phyloP scores from a whole-genome alignment of 2,329 filamentous ascomycete species.

The Chaetomium sp. region DNA sequence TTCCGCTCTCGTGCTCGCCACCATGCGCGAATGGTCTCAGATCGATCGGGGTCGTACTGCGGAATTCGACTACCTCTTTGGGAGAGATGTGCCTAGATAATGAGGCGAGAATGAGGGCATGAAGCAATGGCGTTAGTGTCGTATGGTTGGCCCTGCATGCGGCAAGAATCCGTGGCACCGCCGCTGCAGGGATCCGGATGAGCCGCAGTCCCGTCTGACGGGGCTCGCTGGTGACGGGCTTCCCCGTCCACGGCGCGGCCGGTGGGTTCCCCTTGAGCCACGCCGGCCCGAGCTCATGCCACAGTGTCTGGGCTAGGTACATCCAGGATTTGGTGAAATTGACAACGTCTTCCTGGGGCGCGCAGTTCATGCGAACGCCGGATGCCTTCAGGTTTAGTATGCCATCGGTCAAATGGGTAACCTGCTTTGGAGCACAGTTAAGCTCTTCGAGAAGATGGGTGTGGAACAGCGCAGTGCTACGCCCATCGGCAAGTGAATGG shows the following conservation, averaged over 20 bases:
- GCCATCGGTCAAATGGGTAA: slow-evolving; percentile 18
- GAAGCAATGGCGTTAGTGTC: slow-evolving; percentile 45
- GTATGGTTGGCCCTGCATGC: slow-evolving; percentile 36
- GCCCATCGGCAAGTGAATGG: slow-evolving; percentile 48
- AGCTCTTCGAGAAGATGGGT: slow-evolving; percentile 39
- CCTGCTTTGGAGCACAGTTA: slow-evolving; percentile 19
- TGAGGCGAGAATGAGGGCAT: slow-evolving; percentile 39
- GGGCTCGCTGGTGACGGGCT: slow-evolving; percentile 31
- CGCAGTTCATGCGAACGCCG: slow-evolving; percentile 26
- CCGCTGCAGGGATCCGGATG: slow-evolving; percentile 30
- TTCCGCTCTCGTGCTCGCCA: slow-evolving; percentile 21
- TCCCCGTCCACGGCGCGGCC: slow-evolving; percentile 34
- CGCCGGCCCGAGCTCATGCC: slow-evolving; percentile 34
- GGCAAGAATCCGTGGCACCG: slow-evolving; percentile 30
- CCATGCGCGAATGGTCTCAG: slow-evolving; percentile 34
- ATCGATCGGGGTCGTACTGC: slow-evolving; percentile 37
- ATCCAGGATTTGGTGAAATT: slow-evolving; percentile 33
- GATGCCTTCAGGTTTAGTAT: slow-evolving; percentile 29
- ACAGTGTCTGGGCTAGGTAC: slow-evolving; percentile 38
- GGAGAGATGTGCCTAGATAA: slow-evolving; percentile 34
- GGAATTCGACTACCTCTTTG: slow-evolving; percentile 30
- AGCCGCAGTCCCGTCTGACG: slow-evolving; percentile 33
- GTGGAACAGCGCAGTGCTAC: slow-evolving; percentile 44
- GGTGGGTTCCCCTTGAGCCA: slow-evolving; percentile 29
- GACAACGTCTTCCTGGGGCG: slow-evolving; percentile 37